Percentiles rank a stretch among this genome's conserved stretches.
Conservation (phyloP, 306 rosid genomes). For the Fragaria nilgerrensis region DNA sequence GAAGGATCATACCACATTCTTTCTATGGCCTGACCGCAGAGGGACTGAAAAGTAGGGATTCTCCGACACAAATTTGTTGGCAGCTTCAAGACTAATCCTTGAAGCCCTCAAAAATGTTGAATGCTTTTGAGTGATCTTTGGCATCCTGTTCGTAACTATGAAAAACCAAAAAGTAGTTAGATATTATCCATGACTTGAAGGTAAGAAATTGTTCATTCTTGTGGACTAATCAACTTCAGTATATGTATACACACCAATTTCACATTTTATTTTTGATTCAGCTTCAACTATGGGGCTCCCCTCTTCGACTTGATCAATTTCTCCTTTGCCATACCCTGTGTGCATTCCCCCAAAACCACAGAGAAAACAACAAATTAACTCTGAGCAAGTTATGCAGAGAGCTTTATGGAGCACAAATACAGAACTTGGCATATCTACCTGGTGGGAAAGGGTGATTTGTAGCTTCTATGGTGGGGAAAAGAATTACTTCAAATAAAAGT, state of each 20-base stretch:
- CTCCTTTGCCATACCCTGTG: background rate
- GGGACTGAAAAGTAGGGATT: constrained; percentile 14
- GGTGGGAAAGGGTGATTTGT: background rate
- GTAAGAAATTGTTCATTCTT: background rate
- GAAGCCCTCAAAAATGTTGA: constrained; percentile 1
- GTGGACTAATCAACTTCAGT: background rate
- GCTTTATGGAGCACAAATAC: background rate
- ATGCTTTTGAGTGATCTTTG: background rate
- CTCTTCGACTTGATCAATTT: background rate
- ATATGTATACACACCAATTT: background rate
- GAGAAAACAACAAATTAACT: background rate
- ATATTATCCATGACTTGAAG: background rate
- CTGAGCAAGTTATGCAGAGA: background rate
- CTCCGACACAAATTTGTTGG: background rate
- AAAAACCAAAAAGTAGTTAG: background rate
- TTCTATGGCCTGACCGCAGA: background rate
- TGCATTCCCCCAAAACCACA: background rate
- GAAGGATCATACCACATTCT: background rate
- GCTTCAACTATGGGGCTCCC: background rate
- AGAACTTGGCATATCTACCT: background rate
- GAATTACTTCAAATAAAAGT: background rate
- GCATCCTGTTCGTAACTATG: background rate
- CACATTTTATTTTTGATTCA: background rate
- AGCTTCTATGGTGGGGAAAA: background rate
- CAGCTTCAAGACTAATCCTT: constrained; percentile 7